phyloP scores from a whole-genome alignment of 306 rosid species.

The Castanea sativa region DNA sequence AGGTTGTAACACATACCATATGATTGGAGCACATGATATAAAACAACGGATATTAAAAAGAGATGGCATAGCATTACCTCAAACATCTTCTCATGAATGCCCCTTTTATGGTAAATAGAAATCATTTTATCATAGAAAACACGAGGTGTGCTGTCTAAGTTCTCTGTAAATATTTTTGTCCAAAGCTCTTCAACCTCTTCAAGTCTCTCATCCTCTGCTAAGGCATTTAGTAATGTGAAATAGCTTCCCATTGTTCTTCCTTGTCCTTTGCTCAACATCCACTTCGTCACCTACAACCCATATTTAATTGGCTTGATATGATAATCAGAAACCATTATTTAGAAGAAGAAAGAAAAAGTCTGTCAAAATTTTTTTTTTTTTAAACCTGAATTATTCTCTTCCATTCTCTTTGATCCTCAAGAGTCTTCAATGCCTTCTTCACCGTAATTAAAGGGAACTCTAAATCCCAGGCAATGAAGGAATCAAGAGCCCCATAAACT shows the following conservation, averaged over 20 bases:
- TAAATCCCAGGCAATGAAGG: conserved; percentile 94
- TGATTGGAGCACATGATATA: neutral
- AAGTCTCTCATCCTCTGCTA: conserved; percentile 83
- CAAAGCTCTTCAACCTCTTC: conserved; percentile 97
- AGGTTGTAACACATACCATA: neutral
- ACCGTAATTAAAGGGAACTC: conserved; percentile 88
- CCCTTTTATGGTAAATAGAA: conserved; percentile 58
- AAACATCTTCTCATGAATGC: conserved; percentile 75
- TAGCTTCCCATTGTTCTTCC: conserved; percentile 98
- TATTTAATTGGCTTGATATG: conserved; percentile 2
- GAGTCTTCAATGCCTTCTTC: conserved; percentile 78
- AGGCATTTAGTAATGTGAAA: conserved; percentile 72
- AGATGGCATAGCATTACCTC: conserved; percentile 56
- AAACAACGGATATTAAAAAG: neutral
- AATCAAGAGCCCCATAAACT: conserved; percentile 96
- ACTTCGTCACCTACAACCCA: conserved; percentile 68
- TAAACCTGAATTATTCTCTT: conserved; percentile 92
- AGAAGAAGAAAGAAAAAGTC: neutral
- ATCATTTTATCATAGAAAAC: conserved; percentile 78
- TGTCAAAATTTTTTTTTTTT: too few species aligned
- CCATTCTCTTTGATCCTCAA: conserved; percentile 80
- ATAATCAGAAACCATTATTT: neutral
- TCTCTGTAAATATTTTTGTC: conserved; percentile 66
- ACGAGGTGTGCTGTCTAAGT: conserved; percentile 84
- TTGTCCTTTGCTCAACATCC: conserved; percentile 99